Base-by-base conservation (phyloP, 768 basidiomycete species). In the Tulasnella sp. region DNA sequence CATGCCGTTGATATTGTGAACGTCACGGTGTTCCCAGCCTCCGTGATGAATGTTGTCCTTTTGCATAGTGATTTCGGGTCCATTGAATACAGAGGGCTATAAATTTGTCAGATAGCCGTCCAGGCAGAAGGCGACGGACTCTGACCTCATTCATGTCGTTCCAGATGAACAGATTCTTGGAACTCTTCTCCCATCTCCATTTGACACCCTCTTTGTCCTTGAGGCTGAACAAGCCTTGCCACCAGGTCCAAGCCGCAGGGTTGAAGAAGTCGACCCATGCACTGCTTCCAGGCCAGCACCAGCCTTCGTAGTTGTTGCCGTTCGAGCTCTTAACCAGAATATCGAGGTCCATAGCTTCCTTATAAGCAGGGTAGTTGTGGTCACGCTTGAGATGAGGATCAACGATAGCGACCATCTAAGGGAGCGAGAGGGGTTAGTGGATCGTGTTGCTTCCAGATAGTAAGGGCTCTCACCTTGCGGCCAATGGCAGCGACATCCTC, bases 211-310 rank as follows among this genome's bases (percentile, higher is more conserved):
- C 80, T 39, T 85, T 83, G 69, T 85, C 82, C 45, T 86, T 83
- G 83, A 85, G 84, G 36, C 91, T 91, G 86, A 97, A 99, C 77
- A 97, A 85, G 5, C 86, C 85, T 77, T 86, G 91, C 96, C 96
- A 99, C 91, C 95, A 95, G 42, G 89, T 87, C 94, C 94, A 96
- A 54, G 89, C 88, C 39, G 83, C 86, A 37, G 95, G 95, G 81
- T 99, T 91, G 89, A 99, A 97, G 84, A 94, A 97, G 81, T 99
- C 97, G 49, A 96, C 91, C 97, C 97, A 99, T 7, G 95, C 92
- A 78, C 91, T 93, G 82, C 91, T 94, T 45, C 97, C 97, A 31
- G 93, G 89, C 97, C 97, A 99, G 83, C 97, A 99, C 96, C 95
- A 98, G 25, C 97, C 97, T 80, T 98, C 96, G 79, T 93, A 96